These are phyloP conservation scores for Capronia americana DNA, from an alignment of 2,329 filamentous ascomycete species.

Conservation along the genomic window DNA sequence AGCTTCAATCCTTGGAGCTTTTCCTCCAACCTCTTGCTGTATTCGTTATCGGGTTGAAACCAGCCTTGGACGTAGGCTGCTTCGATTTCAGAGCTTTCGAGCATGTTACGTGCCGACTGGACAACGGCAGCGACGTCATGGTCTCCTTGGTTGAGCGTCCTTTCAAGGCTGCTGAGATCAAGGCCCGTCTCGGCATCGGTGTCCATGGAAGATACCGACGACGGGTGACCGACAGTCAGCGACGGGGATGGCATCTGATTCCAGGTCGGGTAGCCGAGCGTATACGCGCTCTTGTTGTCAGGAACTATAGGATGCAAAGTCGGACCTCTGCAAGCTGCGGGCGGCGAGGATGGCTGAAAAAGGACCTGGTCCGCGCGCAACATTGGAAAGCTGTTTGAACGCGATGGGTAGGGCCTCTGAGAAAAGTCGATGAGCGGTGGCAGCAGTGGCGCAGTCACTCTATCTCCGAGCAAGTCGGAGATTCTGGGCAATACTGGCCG, in stretches of 20 bases:
- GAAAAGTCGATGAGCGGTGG: background rate
- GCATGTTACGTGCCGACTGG: conserved; percentile 5
- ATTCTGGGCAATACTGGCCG: conserved; percentile 17
- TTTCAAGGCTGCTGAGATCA: conserved; percentile 7
- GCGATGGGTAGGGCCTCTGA: background rate
- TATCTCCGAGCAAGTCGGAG: conserved; percentile 18
- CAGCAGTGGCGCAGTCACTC: background rate
- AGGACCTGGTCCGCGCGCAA: conserved; percentile 5
- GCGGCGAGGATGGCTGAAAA: background rate
- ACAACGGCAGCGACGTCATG: conserved; percentile 6
- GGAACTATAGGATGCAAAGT: background rate
- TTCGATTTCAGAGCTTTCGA: conserved; percentile 17
- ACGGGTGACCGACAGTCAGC: background rate
- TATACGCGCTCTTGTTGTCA: background rate
- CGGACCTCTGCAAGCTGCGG: background rate
- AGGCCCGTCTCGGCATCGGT: background rate
- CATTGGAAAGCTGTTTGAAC: conserved; percentile 15
- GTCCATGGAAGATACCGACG: conserved; percentile 8
- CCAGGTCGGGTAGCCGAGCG: background rate
- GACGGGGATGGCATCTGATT: conserved; percentile 5
- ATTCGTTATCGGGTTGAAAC: conserved; percentile 30
- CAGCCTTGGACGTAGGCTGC: conserved; percentile 29
- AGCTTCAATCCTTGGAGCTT: conserved; percentile 11
- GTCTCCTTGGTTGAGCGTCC: conserved; percentile 3
- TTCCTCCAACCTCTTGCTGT: conserved; percentile 20